Percentiles rank a stretch among this genome's conserved stretches.
Conservation (phyloP, 371 early-diverging fungal species). For the Smittium culicis region DNA sequence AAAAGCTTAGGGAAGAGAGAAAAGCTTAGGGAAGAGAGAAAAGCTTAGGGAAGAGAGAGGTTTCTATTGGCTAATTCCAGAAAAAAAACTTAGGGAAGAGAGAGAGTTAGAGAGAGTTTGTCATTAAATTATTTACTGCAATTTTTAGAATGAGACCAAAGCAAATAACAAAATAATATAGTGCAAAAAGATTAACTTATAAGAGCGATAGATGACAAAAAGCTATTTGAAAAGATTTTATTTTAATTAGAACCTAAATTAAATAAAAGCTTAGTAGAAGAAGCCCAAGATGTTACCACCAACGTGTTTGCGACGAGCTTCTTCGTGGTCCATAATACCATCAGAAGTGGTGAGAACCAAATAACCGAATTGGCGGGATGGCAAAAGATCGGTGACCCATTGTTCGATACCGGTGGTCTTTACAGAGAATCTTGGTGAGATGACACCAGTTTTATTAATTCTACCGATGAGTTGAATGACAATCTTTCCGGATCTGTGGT, state of each 20-base stretch:
- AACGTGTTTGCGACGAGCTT: slow-evolving; percentile 94
- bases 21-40: too few relatives aligned
- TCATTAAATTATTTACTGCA: too few relatives aligned
- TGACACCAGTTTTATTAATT: slow-evolving; percentile 99
- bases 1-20: too few relatives aligned
- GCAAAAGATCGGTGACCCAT: slow-evolving; percentile 95
- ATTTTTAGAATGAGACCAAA: too few relatives aligned
- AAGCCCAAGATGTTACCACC: slow-evolving; percentile 99
- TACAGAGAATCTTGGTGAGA: slow-evolving; percentile 98
- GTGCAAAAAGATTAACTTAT: too few relatives aligned
- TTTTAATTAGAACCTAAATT: neutral
- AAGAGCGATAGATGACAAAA: too few relatives aligned
- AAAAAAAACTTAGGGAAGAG: too few relatives aligned
- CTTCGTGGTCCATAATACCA: slow-evolving; percentile 99
- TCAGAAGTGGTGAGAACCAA: slow-evolving; percentile 91
- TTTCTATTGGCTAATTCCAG: too few relatives aligned
- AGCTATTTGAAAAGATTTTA: too few relatives aligned
- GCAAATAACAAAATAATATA: too few relatives aligned
- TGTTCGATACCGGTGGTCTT: slow-evolving; percentile 89
- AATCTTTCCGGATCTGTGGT: slow-evolving; percentile 98
- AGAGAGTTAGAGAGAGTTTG: too few relatives aligned
- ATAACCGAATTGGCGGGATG: slow-evolving; percentile 99
- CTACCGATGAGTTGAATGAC: slow-evolving; percentile 98
- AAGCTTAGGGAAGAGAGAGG: too few relatives aligned
- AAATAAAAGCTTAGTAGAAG: slow-evolving; percentile 37